phyloP scores from a whole-genome alignment of 192 early-diverging fungal genomes.

The Coemansia sp. region DNA sequence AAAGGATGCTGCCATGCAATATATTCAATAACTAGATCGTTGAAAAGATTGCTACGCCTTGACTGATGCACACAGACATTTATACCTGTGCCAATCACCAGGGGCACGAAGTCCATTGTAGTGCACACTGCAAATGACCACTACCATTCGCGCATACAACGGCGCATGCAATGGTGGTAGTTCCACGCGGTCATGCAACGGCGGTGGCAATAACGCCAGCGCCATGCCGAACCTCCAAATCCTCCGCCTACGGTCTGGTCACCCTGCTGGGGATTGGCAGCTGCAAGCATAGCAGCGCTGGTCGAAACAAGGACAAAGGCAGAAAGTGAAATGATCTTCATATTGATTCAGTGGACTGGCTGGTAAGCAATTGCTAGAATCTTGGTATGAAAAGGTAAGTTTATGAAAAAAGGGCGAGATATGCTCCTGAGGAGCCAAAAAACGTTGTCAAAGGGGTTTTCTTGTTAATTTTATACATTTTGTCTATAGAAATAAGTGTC shows the following conservation, averaged over 20 bases:
- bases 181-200: background rate
- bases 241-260: no score
- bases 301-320: background rate
- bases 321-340: background rate
- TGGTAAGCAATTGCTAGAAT: background rate
- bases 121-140: background rate
- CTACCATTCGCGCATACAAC: background rate
- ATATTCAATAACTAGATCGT: no score
- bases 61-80: no score
- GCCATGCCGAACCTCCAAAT: background rate
- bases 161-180: conserved; percentile 5
- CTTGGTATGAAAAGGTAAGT: background rate
- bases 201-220: conserved; percentile 1
- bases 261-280: background rate
- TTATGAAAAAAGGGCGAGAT: background rate
- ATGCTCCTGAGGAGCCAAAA: background rate
- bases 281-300: background rate
- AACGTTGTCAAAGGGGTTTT: no score
- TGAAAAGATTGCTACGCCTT: no score
- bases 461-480: no score
- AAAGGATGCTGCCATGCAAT: no score
- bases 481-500: no score
- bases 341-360: background rate
- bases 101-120: no score
- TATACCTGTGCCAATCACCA: no score